These are phyloP conservation scores for Chaetomiaceae sp. DNA, from an alignment of 2,329 filamentous ascomycete genomes.

Conservation along the genomic window DNA sequence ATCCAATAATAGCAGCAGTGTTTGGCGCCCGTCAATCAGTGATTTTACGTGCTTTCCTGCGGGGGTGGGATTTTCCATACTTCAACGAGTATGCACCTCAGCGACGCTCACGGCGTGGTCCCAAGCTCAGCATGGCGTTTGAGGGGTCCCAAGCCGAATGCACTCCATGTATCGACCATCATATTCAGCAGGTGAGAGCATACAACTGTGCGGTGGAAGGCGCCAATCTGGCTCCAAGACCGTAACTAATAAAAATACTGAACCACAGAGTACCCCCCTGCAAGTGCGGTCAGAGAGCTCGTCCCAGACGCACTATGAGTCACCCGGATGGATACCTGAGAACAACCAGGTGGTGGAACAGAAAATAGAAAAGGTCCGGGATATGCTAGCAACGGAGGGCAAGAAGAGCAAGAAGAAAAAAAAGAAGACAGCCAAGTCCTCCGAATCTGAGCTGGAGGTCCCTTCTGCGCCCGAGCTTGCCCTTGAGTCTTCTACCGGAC, in stretches of 20 bases:
- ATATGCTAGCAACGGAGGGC: no score
- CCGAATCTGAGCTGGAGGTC: no score
- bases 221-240: not conserved
- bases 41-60: not conserved
- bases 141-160: not conserved
- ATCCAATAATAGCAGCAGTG: not conserved
- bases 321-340: not conserved
- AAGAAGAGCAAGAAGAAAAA: no score
- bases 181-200: not conserved
- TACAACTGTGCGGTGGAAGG: not conserved
- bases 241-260: not conserved
- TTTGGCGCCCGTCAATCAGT: not conserved
- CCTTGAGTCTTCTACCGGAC: no score
- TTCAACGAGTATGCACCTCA: not conserved
- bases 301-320: not conserved
- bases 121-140: not conserved
- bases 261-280: not conserved
- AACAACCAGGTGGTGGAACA: no score
- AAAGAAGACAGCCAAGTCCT: no score
- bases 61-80: not conserved
- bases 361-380: no score
- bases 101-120: not conserved
- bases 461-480: no score
- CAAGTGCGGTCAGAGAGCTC: not conserved
- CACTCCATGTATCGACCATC: not conserved